These are phyloP conservation scores for Alternaria metachromatica DNA, from an alignment of 2,329 filamentous ascomycete genomes.

Conservation along the genomic window DNA sequence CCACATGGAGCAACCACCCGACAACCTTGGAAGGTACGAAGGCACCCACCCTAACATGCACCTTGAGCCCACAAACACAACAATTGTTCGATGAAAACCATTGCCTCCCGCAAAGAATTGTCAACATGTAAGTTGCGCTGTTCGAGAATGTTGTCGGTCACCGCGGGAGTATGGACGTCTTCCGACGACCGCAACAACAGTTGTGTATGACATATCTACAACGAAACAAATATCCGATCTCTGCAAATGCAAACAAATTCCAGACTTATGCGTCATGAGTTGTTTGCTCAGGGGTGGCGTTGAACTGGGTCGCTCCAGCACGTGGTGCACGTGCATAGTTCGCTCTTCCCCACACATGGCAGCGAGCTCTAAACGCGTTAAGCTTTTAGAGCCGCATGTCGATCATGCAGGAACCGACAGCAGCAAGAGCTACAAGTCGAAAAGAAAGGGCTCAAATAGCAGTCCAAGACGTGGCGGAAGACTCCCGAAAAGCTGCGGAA, in stretches of 20 bases:
- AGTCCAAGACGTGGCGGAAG: constrained; percentile 17
- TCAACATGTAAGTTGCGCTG: background rate
- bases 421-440: constrained; percentile 29
- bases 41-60: background rate
- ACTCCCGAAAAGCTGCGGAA: constrained; percentile 39
- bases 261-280: background rate
- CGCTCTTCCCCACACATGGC: constrained; percentile 38
- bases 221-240: background rate
- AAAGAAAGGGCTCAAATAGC: constrained; percentile 21
- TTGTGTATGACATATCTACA: background rate
- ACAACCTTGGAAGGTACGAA: background rate
- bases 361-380: constrained; percentile 33
- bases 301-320: constrained; percentile 9
- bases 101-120: background rate
- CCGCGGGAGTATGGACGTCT: background rate
- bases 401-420: constrained; percentile 41
- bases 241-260: background rate
- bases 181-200: background rate
- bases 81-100: background rate
- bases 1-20: background rate
- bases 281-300: background rate
- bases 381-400: constrained; percentile 48
- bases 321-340: constrained; percentile 35
- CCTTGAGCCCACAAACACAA: background rate
- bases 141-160: background rate